Evolutionary conservation across 345 rosid genomes (phyloP), one percentile per base, ranked within the genome.

Genomic region (Arabis alpina): DNA sequence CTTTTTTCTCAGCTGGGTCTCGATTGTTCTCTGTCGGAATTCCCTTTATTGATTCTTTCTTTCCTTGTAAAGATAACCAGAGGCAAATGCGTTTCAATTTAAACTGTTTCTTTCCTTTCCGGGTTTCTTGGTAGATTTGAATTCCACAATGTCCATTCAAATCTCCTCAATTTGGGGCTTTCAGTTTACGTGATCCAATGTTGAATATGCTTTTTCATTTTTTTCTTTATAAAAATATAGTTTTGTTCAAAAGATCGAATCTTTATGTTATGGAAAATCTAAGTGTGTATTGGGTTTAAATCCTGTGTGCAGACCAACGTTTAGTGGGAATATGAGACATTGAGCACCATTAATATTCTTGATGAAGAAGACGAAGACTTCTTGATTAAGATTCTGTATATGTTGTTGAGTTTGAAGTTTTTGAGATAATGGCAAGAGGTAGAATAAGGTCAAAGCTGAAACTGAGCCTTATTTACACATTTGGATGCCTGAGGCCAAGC

Each of bases 401-500:
- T 72, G 58, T 55, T 61, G n/a, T 37, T 14, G 56, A 40, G 13
- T 37, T 36, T 47, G 42, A 37, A 47, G 32, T 68, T 15, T 23
- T 61, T 39, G 16, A 54, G 56, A 74, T 74, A 79, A 94, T 94
- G 99, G 74, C 95, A 48, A 60, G 85, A 58, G 90, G 98, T 50
- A 83, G 90, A 79, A 87, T 80, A 77, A 83, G 96, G 83, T 86
- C 84, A 10, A 91, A 82, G 92, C 76, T 76, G 5, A 54, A 27
- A 28, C 44, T 75, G 25, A 88, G 95, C 82, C 82, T 73, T 66
- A 79, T 94, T 67, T 91, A 94, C 71, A 90, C 99, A 9, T 94
- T 94, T 40, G 79, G 91, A 27, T 91, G 97, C 56, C 25, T 88
- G 8, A 81, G 87, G 71, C 95, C 99, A 37, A 73, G 54, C 12